phyloP scores from a whole-genome alignment of 2,329 filamentous ascomycete species.

The Cadophora sp. region DNA sequence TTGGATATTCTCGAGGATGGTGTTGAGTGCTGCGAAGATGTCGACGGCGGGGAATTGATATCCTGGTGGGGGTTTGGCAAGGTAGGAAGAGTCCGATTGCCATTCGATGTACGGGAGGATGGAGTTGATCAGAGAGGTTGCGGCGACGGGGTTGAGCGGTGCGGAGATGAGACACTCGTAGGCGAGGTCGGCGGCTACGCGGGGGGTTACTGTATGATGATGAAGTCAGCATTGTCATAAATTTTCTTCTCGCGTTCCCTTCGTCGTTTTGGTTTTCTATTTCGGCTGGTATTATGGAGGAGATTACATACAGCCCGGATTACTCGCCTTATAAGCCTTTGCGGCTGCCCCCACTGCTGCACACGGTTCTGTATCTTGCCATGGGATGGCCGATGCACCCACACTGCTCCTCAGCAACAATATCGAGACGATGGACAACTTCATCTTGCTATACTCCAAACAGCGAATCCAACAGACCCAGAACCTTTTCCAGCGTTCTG shows the following conservation, averaged over 20 bases:
- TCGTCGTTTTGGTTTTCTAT: no score
- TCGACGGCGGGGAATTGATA: slow-evolving; percentile 53
- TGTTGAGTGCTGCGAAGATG: slow-evolving; percentile 47
- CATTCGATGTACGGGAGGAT: slow-evolving; percentile 39
- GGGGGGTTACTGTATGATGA: slow-evolving; percentile 35
- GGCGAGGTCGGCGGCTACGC: slow-evolving; percentile 39
- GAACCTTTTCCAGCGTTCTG: background rate
- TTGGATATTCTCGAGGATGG: slow-evolving; percentile 40
- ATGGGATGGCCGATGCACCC: background rate
- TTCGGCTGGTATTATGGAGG: no score
- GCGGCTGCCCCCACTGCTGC: slow-evolving; percentile 16
- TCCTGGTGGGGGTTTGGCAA: slow-evolving; percentile 57
- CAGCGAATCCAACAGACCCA: background rate
- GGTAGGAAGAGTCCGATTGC: slow-evolving; percentile 39
- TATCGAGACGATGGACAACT: background rate
- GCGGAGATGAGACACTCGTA: slow-evolving; percentile 40
- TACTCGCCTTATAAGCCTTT: background rate
- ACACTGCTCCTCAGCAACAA: background rate
- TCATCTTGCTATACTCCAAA: background rate
- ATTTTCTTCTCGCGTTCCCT: no score
- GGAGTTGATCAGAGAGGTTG: slow-evolving; percentile 33
- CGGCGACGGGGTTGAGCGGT: slow-evolving; percentile 33
- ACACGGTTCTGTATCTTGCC: background rate
- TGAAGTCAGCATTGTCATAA: background rate
- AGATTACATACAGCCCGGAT: slow-evolving; percentile 6